Base-by-base conservation (phyloP, 2,329 filamentous ascomycete species). In the Penicillium sp. region DNA sequence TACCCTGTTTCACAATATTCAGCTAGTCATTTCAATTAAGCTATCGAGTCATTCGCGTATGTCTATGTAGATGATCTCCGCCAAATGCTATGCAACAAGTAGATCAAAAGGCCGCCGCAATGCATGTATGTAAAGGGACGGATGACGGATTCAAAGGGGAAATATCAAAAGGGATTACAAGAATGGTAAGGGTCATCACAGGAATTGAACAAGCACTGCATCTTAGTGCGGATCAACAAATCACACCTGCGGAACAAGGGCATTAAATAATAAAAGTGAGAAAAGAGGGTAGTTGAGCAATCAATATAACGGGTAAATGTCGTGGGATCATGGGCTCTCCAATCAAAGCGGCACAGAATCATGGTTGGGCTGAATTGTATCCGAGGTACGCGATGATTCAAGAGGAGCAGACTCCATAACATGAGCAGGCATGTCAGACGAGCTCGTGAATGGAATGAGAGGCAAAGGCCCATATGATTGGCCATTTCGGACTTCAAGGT, bases 401-500 rank as follows among this genome's bases (percentile, higher is more conserved):
- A 45, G 51, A 40, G 51, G 51, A 10, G 60, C 52, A 31, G 50
- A 56, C 2, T 63, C 66, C 10, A 59, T 31, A 10, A 66, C 64
- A 45, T 59, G 67, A 36, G 68, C 70, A 40, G 70, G 69, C 64
- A 46, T 66, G 63, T 14, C 66, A 61, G 36, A 63, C 67, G 14
- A 41, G 32, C 59, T 57, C n/a, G 43, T 59, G 44, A 77, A 76
- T 5, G 70, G 65, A 6, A 76, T 53, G 11, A 67, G 67, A 8
- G 75, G 75, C 18, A 78, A 57, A 0, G 74, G 70, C 3, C 71
- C 72, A 56, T 75, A 76, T 10, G 61, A 59, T 41, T 68, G 59
- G 8, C 69, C 70, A 44, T 72, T 66, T 22, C 71, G 58, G 39
- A 63, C 55, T 60, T 78, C 75, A 10, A 77, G 61, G 38, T 67